A percentile compares a stretch with the other conserved stretches of the same genome.
Evolutionary conservation across 1,139 yeast genomes (phyloP).

Genomic region (Pichia sp.): DNA sequence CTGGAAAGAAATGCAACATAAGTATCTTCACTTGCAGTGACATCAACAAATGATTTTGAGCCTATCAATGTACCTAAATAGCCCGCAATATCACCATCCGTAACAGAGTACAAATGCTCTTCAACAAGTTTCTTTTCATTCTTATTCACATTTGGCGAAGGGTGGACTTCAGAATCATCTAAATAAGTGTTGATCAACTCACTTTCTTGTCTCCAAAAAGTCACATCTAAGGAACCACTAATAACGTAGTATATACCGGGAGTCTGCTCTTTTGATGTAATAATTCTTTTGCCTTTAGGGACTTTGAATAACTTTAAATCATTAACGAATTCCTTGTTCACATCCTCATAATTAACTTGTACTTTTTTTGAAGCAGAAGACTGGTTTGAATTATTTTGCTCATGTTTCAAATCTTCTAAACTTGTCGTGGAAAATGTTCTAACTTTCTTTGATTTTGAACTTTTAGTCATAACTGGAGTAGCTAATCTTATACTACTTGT

Average conservation of each 20-base stretch:
- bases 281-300: slow-evolving; percentile 47
- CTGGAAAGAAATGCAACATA: slow-evolving; percentile 70
- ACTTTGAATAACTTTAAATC: slow-evolving; percentile 49
- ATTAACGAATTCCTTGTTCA: slow-evolving; percentile 60
- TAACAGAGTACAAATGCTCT: slow-evolving; percentile 46
- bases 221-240: slow-evolving; percentile 66
- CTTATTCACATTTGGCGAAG: slow-evolving; percentile 6
- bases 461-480: neutral
- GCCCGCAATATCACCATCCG: slow-evolving; percentile 82
- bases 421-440: slow-evolving; percentile 22
- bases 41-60: slow-evolving; percentile 65
- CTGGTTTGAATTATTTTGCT: neutral
- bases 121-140: slow-evolving; percentile 22
- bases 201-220: slow-evolving; percentile 26
- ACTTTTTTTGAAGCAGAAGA: slow-evolving; percentile 2
- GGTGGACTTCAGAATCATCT: slow-evolving; percentile 14
- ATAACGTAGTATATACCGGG: slow-evolving; percentile 76
- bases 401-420: slow-evolving; percentile 2
- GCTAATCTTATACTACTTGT: slow-evolving; percentile 11
- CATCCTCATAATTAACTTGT: slow-evolving; percentile 34
- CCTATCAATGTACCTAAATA: slow-evolving; percentile 78
- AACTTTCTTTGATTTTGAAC: slow-evolving; percentile 4
- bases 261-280: slow-evolving; percentile 56
- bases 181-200: slow-evolving; percentile 18
- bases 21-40: slow-evolving; percentile 45